A percentile compares a stretch with the other conserved stretches of the same genome.
Conservation (phyloP, 345 rosid genomes). For the Microthlaspi erraticum region DNA sequence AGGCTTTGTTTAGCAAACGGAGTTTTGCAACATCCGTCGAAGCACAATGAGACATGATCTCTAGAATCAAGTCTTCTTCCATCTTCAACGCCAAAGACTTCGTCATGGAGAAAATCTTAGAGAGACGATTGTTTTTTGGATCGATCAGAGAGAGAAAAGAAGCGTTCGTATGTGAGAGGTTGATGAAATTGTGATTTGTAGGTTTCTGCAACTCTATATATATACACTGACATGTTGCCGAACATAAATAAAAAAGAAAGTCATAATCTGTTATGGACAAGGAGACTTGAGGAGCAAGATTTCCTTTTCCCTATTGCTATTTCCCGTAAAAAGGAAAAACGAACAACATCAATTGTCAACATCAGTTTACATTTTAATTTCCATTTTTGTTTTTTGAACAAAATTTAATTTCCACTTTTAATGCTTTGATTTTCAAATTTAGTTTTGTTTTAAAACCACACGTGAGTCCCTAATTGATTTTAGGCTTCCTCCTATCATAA, state of each 20-base stretch:
- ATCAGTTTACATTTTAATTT: too few relatives aligned
- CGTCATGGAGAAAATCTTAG: not conserved
- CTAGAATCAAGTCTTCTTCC: conserved; percentile 15
- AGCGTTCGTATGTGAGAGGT: not conserved
- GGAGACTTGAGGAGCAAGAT: conserved; percentile 8
- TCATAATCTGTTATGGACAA: not conserved
- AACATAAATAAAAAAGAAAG: not conserved
- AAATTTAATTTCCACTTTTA: too few relatives aligned
- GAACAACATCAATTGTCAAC: too few relatives aligned
- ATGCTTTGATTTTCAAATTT: too few relatives aligned
- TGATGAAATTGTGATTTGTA: not conserved
- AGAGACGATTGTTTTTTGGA: too few relatives aligned
- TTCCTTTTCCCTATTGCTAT: conserved; percentile 3
- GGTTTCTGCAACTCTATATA: not conserved
- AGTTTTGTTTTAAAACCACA: too few relatives aligned
- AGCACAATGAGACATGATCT: conserved; percentile 21
- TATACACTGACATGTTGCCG: too few relatives aligned
- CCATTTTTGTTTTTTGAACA: too few relatives aligned
- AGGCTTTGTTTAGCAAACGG: conserved; percentile 21
- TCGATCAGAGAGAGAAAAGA: too few relatives aligned
- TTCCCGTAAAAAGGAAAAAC: not conserved
- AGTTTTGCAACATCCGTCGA: not conserved
- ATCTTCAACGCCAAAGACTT: too few relatives aligned
- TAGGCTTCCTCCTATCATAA: too few relatives aligned
- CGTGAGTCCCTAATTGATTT: too few relatives aligned